Base-by-base conservation (phyloP, 2,329 filamentous ascomycete species). In the Piedraia hortae region DNA sequence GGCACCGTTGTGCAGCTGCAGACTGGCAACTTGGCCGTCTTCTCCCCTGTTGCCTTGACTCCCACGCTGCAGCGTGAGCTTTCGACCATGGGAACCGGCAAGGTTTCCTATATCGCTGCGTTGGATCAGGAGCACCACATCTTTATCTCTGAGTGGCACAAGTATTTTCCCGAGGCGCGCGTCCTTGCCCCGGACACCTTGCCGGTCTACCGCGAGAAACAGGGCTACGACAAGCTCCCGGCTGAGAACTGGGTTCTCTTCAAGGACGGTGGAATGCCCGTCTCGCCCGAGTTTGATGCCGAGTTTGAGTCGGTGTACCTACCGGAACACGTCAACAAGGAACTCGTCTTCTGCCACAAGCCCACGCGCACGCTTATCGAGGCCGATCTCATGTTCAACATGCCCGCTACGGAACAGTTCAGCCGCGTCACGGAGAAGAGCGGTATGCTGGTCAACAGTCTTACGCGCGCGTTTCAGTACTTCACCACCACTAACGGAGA, bases 101-200 rank as follows among this genome's bases (percentile, higher is more conserved):
- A 63, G 18, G 62, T 91, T 22, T 61, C 59, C 33, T 93, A 93
- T 54, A 67, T 97, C 32, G 55, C 82, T 12, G 82, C 85, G 1
- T 63, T 71, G 1, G 85, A 97, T 44, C 57, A 74, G 23, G 78
- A 97, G 51, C 85, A 97, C 47, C 85, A 97, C 56, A 75, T 97
- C 42, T 88, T 85, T 52, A 44, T 97, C 24, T 69, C 72, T 0
- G 56, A 74, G 21, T 97, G 85, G 82, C 64, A 72, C 36, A 51
- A 59, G 21, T 72, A 63, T 12, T 93, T 63, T 42, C 80, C 82
- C 0, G 44, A 58, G 18, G 80, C 82, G 14, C 66, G 68, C 35
- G 56, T 97, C 21, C 60, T 93, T 35, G 82, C 67, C 1, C 72
- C 75, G 1, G 68, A 82, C 35, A 75, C 74, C 0, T 61, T 97